Conservation (phyloP, 257 asterid species). For the Ilex asprella region DNA sequence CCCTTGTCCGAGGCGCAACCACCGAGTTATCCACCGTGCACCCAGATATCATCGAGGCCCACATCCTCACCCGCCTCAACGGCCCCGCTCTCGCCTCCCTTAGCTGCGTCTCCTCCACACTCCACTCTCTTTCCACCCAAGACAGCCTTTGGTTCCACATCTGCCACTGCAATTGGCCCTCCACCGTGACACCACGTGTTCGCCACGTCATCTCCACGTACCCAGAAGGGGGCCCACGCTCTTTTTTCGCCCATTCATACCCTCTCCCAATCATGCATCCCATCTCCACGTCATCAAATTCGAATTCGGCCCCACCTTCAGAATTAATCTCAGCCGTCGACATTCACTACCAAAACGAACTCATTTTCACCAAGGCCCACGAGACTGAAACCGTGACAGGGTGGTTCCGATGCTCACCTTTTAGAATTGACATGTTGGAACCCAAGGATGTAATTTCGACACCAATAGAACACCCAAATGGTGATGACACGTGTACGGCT, state of each 20-base stretch:
- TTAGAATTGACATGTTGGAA: slow-evolving; percentile 68
- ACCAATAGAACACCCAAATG: slow-evolving; percentile 33
- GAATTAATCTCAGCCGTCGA: slow-evolving; percentile 79
- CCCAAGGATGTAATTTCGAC: slow-evolving; percentile 69
- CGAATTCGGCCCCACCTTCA: slow-evolving; percentile 16
- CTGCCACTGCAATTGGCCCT: slow-evolving; percentile 82
- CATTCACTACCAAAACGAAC: slow-evolving; percentile 28
- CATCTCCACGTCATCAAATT: neutral
- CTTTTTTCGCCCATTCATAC: slow-evolving; percentile 57
- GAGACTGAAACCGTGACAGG: slow-evolving; percentile 54
- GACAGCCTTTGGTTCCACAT: slow-evolving; percentile 42
- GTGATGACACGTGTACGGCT: slow-evolving; percentile 31
- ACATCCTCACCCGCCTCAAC: slow-evolving; percentile 56
- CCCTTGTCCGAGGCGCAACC: slow-evolving; percentile 21
- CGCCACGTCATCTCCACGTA: slow-evolving; percentile 36
- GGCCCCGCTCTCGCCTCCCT: slow-evolving; percentile 60
- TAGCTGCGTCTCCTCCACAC: slow-evolving; percentile 49
- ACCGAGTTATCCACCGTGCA: slow-evolving; percentile 40
- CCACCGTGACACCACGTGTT: slow-evolving; percentile 43
- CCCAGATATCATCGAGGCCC: slow-evolving; percentile 48
- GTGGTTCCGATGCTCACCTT: slow-evolving; percentile 89
- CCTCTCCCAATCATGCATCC: slow-evolving; percentile 16
- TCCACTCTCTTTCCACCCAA: slow-evolving; percentile 53
- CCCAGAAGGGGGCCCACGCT: slow-evolving; percentile 59
- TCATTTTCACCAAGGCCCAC: slow-evolving; percentile 40